phyloP scores from a whole-genome alignment of 1,284 basidiomycete genomes.

The Filobasidium uniguttulatum region DNA sequence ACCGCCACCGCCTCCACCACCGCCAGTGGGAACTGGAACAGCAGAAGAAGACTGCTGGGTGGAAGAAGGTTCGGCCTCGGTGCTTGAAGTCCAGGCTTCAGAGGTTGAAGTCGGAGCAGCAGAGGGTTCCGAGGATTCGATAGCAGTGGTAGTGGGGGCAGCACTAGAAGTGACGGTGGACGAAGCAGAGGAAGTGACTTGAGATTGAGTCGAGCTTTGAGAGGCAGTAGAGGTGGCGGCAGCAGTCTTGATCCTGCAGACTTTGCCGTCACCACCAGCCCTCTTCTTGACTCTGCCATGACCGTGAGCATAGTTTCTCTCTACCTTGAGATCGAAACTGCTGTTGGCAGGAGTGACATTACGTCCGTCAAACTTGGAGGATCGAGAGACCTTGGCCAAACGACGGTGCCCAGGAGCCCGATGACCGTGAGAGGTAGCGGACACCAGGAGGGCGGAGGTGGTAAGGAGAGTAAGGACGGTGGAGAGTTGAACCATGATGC shows the following conservation, averaged over 20 bases:
- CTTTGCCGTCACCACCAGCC: conserved; percentile 3
- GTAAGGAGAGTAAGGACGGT: no score
- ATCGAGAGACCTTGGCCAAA: not conserved
- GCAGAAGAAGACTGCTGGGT: conserved; percentile 11
- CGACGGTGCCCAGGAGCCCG: not conserved
- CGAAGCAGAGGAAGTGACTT: not conserved
- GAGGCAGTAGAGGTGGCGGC: not conserved
- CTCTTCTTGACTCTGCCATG: conserved; percentile 9
- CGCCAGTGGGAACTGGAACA: conserved; percentile 3
- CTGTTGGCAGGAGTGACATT: not conserved
- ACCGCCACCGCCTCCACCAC: not conserved
- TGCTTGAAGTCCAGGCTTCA: not conserved
- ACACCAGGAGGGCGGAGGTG: not conserved
- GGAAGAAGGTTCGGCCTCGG: not conserved
- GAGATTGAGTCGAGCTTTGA: not conserved
- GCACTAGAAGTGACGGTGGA: conserved; percentile 7
- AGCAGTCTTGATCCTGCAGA: conserved; percentile 2
- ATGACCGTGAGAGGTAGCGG: not conserved
- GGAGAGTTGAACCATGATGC: not conserved
- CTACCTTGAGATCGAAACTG: not conserved
- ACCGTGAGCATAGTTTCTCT: no score
- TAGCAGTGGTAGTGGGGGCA: conserved; percentile 9
- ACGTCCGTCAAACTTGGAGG: not conserved
- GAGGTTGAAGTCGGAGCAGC: conserved; percentile 9
- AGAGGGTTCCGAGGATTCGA: not conserved